Conservation (phyloP, 257 asterid species). For the Osmanthus fragrans region DNA sequence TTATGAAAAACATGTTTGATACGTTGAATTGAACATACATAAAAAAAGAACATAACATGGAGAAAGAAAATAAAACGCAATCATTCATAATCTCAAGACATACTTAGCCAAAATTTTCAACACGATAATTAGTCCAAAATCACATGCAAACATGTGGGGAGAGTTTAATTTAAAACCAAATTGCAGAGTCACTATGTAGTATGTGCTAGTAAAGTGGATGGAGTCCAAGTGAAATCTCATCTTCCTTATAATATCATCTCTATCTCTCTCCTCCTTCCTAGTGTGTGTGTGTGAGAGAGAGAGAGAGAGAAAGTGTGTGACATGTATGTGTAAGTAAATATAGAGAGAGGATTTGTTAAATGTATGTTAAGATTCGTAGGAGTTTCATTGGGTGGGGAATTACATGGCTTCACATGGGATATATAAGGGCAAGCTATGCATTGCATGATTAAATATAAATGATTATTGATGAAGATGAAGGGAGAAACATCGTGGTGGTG, state of each 20-base stretch:
- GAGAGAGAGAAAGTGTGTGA: slow-evolving; percentile 28
- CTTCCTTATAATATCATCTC: slow-evolving; percentile 25
- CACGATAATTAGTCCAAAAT: slow-evolving; percentile 34
- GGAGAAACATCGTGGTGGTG: not conserved
- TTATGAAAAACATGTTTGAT: slow-evolving; percentile 7
- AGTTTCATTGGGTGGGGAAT: not conserved
- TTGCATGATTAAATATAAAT: not conserved
- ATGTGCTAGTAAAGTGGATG: slow-evolving; percentile 29
- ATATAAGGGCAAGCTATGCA: not conserved
- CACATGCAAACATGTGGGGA: slow-evolving; percentile 46
- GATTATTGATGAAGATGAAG: slow-evolving; percentile 10
- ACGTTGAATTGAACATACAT: not conserved
- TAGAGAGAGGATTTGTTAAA: not conserved
- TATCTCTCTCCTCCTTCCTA: slow-evolving; percentile 1
- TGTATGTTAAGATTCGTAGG: not conserved
- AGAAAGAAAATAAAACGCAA: not conserved
- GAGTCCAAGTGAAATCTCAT: slow-evolving; percentile 53
- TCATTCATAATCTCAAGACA: slow-evolving; percentile 19
- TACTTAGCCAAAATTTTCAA: slow-evolving; percentile 15
- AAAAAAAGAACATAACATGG: not conserved
- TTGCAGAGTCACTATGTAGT: slow-evolving; percentile 30
- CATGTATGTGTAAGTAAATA: not conserved
- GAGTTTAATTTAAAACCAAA: slow-evolving; percentile 7
- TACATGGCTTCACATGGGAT: slow-evolving; percentile 43
- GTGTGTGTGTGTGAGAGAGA: slow-evolving; percentile 26